A percentile compares a stretch with the other conserved stretches of the same genome.
These are phyloP conservation scores for Emmonsiellopsis sp. DNA, from an alignment of 2,329 filamentous ascomycete genomes.

Conservation along the genomic window DNA sequence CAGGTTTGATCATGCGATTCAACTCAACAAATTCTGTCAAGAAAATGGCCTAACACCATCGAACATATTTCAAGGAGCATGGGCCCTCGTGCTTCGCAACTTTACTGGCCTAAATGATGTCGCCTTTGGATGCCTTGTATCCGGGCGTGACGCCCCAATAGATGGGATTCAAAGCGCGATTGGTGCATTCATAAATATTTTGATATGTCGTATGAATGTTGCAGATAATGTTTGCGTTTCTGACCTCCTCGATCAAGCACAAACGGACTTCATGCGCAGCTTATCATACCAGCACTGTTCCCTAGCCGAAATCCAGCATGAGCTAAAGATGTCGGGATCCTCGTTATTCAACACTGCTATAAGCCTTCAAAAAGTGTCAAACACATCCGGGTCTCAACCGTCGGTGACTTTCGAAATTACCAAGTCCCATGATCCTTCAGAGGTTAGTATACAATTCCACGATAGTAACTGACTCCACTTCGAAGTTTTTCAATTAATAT, in stretches of 20 bases:
- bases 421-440: conserved; percentile 28
- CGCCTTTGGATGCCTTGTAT: conserved; percentile 31
- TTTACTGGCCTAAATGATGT: conserved; percentile 30
- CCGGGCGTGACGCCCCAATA: conserved; percentile 29
- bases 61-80: conserved; percentile 52
- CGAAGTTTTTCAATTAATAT: neutral
- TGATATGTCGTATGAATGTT: conserved; percentile 40
- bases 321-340: neutral
- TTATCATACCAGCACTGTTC: conserved; percentile 43
- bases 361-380: neutral
- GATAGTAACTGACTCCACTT: neutral
- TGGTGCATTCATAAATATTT: conserved; percentile 44
- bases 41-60: conserved; percentile 13
- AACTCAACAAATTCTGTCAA: conserved; percentile 10
- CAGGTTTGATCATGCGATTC: conserved; percentile 4
- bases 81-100: conserved; percentile 26
- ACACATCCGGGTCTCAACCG: neutral
- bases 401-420: conserved; percentile 21
- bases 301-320: conserved; percentile 35
- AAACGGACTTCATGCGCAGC: conserved; percentile 37
- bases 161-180: conserved; percentile 29
- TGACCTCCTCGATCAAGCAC: conserved; percentile 35
- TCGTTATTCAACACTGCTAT: neutral
- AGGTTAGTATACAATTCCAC: conserved; percentile 17
- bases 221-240: conserved; percentile 24